Evolutionary conservation across 805 yeast genomes (phyloP), one percentile per base, ranked within the genome.

Genomic region (Zygosaccharomyces gambellarensis): DNA sequence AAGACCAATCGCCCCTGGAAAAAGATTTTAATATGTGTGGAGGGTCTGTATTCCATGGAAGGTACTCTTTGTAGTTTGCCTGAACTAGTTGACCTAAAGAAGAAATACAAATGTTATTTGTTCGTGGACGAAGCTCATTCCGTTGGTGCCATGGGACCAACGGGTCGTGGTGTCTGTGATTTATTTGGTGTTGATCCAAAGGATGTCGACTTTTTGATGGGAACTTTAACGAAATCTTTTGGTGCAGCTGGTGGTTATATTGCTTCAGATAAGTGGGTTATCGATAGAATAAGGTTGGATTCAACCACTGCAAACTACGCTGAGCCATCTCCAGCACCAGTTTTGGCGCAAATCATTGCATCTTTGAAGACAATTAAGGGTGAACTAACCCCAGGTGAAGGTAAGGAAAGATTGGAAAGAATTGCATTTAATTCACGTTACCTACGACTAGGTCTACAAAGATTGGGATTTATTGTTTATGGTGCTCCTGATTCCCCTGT

Each of bases 221-320:
- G 99, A 45, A 94, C 99, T 6, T 79, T 94, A 50, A 95, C 99
- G 46, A 94, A 94, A 71, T 88, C 97, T 1, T 94, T 94, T 68
- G 99, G 99, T 66, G 98, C 99, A 14, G 89, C 98, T 38, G 99
- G 99, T 63, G 99, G 99, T 42, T 94, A 94, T 66, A 73, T 94
- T 55, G 92, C 96, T n/a, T 95, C 85, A 41, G 76, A 76, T 54
- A 77, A 81, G 62, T 71, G 69, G 43, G 70, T 88, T 29, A 84
- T 92, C 44, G 90, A 89, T 60, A 79, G 83, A 60, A 72, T 94
- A 53, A 81, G 90, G 69, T 59, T 86, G 36, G 83, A 81, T 59
- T 80, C 87, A 60, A 76, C 88, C 56, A 85, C 90, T 28, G 80
- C 83, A 55, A 76, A 73, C 39, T 87, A 90, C 63, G 83, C 94